Evolutionary conservation across 345 rosid species (phyloP), one percentile per base, ranked within the genome.

Genomic region (Turritis glabra): DNA sequence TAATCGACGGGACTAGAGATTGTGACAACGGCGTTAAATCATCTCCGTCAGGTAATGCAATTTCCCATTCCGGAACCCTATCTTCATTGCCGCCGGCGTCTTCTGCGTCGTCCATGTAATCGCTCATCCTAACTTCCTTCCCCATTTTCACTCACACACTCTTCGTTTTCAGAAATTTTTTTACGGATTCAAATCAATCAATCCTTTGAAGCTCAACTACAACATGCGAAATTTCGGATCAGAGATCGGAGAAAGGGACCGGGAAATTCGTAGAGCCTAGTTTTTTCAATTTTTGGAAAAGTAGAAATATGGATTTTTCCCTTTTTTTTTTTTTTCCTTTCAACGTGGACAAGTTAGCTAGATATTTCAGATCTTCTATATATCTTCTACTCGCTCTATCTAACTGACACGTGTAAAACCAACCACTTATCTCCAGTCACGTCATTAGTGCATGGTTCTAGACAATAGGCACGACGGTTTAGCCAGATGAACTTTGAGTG

Each of bases 311-410:
- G 23, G 14, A 15, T n/a, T 43, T 30, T 46, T 52, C 4, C 9
- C 14, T 38, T 22, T 35, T 12, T 26, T n/a, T n/a, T n/a, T n/a
- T n/a, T n/a, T n/a, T n/a, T n/a, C n/a, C n/a, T n/a, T n/a, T n/a
- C n/a, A n/a, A n/a, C 98, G 89, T 92, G 96, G 96, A 83, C 81
- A 74, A 68, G 57, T 77, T 37, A 66, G 67, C 59, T 62, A 85
- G 89, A 85, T 82, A 78, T 83, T 85, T 85, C 82, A 57, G 72
- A 90, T 88, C 87, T 85, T 18, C 38, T 17, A n/a, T n/a, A n/a
- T 18, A 5, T 40, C 38, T 1, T 15, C 18, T 59, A 75, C 75
- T 62, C 75, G 79, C 83, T 15, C 0, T 17, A 8, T 3, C 3
- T 7, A 13, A 1, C 6, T 22, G 58, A 61, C 82, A 77, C 71